phyloP scores from a whole-genome alignment of 2,329 filamentous ascomycete genomes.

The Cyanodermella asteris region DNA sequence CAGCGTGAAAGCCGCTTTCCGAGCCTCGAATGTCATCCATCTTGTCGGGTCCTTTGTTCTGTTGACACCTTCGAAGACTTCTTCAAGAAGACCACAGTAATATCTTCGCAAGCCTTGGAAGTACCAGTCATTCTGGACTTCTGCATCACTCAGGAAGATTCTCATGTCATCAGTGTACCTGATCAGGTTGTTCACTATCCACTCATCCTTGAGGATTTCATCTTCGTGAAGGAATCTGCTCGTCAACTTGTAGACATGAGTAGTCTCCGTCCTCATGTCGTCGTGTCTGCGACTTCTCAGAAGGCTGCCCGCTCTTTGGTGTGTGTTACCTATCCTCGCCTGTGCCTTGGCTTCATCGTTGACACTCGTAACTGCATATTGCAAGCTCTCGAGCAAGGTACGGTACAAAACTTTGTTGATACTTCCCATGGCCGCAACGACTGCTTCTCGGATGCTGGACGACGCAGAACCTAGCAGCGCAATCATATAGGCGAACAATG shows the following conservation, averaged over 20 bases:
- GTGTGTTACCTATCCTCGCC: constrained; percentile 48
- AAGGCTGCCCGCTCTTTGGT: constrained; percentile 67
- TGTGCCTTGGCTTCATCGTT: constrained; percentile 78
- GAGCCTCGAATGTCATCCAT: constrained; percentile 94
- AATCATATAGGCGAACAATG: constrained; percentile 78
- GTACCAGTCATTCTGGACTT: constrained; percentile 85
- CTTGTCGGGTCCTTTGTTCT: constrained; percentile 62
- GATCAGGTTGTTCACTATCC: constrained; percentile 72
- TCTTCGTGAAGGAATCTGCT: constrained; percentile 66
- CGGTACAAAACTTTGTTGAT: constrained; percentile 91
- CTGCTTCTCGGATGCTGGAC: constrained; percentile 64
- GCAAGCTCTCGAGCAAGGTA: constrained; percentile 70
- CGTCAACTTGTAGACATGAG: constrained; percentile 85
- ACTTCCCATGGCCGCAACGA: constrained; percentile 76
- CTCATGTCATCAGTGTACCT: constrained; percentile 82
- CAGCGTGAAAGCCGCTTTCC: constrained; percentile 82
- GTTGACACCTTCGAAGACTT: constrained; percentile 79
- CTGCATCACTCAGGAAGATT: constrained; percentile 80
- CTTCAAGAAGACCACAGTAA: constrained; percentile 85
- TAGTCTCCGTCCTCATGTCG: constrained; percentile 75
- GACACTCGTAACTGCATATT: constrained; percentile 65
- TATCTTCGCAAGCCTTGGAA: constrained; percentile 81
- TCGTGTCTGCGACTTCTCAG: constrained; percentile 68
- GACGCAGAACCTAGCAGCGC: constrained; percentile 66
- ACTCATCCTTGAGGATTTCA: constrained; percentile 66